Base-by-base conservation (phyloP, 371 early-diverging fungal genomes). In the Dichotomocladium elegans region DNA sequence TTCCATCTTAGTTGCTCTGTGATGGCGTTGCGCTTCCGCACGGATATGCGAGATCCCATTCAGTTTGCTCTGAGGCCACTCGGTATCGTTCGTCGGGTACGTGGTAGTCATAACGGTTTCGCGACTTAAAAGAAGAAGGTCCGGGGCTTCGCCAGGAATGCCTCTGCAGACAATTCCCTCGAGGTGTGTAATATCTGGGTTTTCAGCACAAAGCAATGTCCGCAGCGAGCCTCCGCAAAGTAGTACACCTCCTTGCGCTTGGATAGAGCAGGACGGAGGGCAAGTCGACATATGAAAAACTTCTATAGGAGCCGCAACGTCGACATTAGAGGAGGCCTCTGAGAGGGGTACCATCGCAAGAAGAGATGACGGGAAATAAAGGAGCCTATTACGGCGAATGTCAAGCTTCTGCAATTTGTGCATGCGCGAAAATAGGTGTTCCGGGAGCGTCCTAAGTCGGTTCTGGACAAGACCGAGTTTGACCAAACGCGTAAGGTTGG, bases 381-480 rank as follows among this genome's bases (percentile, higher is more conserved):
- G 58, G 12, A 83, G 60, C 31, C 61, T 53, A 43, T 83, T 83
- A 9, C 82, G 53, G 4, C 83, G 68, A 30, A 78, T 61, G 53
- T 83, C 83, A 35, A 83, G 31, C 31, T 83, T 83, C 41, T 70
- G 68, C 8, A 83, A 53, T 8, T 63, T 29, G 1, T 47, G 49
- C 41, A 81, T 64, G 3, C 66, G 61, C 1, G 67, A 53, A 33
- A 82, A 60, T 27, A 74, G 26, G 7, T 65, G 60, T 0, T 66
- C 57, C 0, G 90, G 90, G 1, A 90, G 58, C 0, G 57, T 55
- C 14, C 55, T 52, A 0, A 90, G 53, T 9, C 64, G 54, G 61
- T 90, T 90, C 50, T 83, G 83, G 3, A 86, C 90, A 22, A 90
- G 59, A 1, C 88, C 89, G 30, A 88, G 63, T 55, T 88, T 88